Conservation (phyloP, 495 filamentous ascomycete genomes). For the Chaetomium fimeti region DNA sequence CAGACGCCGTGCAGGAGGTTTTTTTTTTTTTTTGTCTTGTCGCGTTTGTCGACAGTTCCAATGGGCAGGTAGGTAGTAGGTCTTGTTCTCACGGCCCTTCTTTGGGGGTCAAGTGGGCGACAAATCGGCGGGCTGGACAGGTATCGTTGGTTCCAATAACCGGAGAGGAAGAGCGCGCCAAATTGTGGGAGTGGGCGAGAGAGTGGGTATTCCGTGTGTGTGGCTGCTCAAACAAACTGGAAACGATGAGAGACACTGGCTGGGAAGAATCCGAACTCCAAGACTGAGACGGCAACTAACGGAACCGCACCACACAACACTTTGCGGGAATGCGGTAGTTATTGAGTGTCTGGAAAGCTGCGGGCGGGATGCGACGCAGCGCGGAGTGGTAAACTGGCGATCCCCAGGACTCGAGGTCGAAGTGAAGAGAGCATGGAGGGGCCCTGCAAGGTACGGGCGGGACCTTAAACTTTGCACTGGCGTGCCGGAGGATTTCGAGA, state of each 20-base stretch:
- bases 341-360: background rate
- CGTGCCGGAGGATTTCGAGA: background rate
- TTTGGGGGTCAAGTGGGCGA: background rate
- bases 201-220: background rate
- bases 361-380: slow-evolving; percentile 5
- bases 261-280: background rate
- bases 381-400: background rate
- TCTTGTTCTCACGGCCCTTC: background rate
- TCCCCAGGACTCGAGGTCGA: background rate
- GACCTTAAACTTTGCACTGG: no score
- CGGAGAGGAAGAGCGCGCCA: background rate
- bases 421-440: background rate
- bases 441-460: slow-evolving; percentile 12
- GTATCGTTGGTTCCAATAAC: background rate
- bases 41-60: background rate
- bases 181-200: background rate
- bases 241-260: background rate
- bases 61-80: no score
- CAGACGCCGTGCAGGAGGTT: background rate
- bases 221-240: background rate
- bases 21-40: background rate
- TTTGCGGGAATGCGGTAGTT: slow-evolving; percentile 5
- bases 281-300: slow-evolving; percentile 1
- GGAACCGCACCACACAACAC: slow-evolving; percentile 2
- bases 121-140: background rate